phyloP scores from a whole-genome alignment of 2,329 filamentous ascomycete species.

The Neoascochyta sp. region DNA sequence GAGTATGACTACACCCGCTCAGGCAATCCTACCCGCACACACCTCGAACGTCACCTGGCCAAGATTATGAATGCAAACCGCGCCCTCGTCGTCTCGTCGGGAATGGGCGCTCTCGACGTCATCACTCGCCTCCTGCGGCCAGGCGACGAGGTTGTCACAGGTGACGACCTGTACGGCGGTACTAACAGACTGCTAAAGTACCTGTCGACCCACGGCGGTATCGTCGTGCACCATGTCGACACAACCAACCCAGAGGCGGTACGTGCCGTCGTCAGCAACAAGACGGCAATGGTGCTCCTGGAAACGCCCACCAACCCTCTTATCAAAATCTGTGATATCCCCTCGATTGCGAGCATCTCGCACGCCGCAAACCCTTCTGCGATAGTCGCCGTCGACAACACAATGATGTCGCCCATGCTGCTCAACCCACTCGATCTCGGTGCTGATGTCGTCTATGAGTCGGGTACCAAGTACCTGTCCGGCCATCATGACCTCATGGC shows the following conservation, averaged over 20 bases:
- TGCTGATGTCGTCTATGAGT: conserved; percentile 95
- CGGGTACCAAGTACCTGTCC: conserved; percentile 94
- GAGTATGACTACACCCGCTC: conserved; percentile 99
- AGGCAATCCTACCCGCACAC: conserved; percentile 92
- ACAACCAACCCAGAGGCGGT: conserved; percentile 77
- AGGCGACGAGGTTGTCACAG: conserved; percentile 94
- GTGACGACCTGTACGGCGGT: conserved; percentile 94
- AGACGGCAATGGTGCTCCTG: conserved; percentile 91
- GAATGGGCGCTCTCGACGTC: conserved; percentile 96
- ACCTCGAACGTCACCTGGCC: conserved; percentile 91
- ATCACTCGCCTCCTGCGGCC: conserved; percentile 87
- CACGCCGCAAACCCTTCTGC: conserved; percentile 76
- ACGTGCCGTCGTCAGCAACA: conserved; percentile 63
- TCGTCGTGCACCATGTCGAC: conserved; percentile 93
- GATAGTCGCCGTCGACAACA: conserved; percentile 93
- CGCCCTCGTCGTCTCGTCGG: conserved; percentile 87
- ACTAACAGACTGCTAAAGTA: conserved; percentile 92
- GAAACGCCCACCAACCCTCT: conserved; percentile 97
- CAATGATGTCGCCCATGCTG: conserved; percentile 95
- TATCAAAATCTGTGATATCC: conserved; percentile 95
- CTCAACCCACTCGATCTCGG: conserved; percentile 91
- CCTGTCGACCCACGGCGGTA: conserved; percentile 81
- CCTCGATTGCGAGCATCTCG: conserved; percentile 68
- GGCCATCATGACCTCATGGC: conserved; percentile 99
- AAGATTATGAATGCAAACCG: conserved; percentile 98